Conservation (phyloP, 805 yeast species). For the Nakazawaea pomicola region DNA sequence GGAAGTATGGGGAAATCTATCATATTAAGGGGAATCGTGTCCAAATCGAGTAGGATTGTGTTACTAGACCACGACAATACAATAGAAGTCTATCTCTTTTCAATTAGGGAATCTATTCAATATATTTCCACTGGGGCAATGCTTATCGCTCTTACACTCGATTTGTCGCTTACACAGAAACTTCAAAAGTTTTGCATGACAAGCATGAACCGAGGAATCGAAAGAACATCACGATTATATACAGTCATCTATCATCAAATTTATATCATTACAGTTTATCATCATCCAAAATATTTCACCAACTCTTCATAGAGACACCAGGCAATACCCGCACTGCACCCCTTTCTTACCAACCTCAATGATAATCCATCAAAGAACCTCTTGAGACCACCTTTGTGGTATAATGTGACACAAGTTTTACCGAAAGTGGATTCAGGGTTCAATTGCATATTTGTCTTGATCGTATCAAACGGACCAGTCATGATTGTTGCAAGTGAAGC, state of each 20-base stretch:
- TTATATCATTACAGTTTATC: too few relatives aligned
- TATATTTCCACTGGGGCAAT: too few relatives aligned
- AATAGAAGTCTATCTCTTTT: slow-evolving; percentile 2
- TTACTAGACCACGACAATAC: background rate
- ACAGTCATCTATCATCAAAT: too few relatives aligned
- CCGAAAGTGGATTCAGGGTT: slow-evolving; percentile 40
- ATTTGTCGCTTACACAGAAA: too few relatives aligned
- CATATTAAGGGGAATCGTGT: too few relatives aligned
- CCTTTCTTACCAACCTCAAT: slow-evolving; percentile 78
- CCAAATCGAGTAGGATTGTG: too few relatives aligned
- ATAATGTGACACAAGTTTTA: slow-evolving; percentile 33
- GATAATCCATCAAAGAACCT: slow-evolving; percentile 81
- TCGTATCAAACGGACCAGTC: slow-evolving; percentile 93
- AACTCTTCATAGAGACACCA: slow-evolving; percentile 97
- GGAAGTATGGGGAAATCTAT: too few relatives aligned
- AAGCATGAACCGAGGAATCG: too few relatives aligned
- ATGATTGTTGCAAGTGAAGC: slow-evolving; percentile 77
- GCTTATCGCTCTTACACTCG: too few relatives aligned
- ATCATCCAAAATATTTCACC: slow-evolving; percentile 32
- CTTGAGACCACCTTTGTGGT: slow-evolving; percentile 40
- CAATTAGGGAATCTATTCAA: too few relatives aligned
- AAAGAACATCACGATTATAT: too few relatives aligned
- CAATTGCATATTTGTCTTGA: slow-evolving; percentile 88
- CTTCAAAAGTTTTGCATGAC: too few relatives aligned
- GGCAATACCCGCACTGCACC: slow-evolving; percentile 87